These are phyloP conservation scores for Periconia sp. DNA, from an alignment of 2,329 filamentous ascomycete genomes.

Conservation along the genomic window DNA sequence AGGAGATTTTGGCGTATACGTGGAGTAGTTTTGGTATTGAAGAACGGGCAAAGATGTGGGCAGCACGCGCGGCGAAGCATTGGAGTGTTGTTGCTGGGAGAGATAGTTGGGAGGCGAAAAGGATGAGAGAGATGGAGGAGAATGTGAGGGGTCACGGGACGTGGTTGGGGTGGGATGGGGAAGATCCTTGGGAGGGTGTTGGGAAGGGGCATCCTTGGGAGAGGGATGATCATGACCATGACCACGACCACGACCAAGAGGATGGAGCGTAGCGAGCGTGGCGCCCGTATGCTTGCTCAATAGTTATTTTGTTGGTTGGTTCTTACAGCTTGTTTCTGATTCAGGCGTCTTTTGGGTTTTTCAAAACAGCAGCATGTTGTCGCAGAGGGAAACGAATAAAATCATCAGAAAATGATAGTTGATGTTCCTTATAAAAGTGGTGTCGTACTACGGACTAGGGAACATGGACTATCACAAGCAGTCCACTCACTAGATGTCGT, in stretches of 20 bases:
- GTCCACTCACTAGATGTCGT: not conserved
- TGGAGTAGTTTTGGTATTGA: constrained; percentile 29
- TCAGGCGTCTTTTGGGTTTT: too few relatives aligned
- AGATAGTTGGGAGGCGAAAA: constrained; percentile 27
- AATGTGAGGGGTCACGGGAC: constrained; percentile 28
- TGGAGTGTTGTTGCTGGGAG: constrained; percentile 30
- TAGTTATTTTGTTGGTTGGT: not conserved
- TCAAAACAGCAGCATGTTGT: too few relatives aligned
- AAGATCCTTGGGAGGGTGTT: constrained; percentile 9
- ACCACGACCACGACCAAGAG: constrained; percentile 1
- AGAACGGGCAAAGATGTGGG: constrained; percentile 30
- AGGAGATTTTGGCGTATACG: constrained; percentile 38
- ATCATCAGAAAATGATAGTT: too few relatives aligned
- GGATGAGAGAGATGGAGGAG: constrained; percentile 20
- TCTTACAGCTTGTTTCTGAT: too few relatives aligned
- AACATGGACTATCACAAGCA: too few relatives aligned
- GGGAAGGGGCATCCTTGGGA: constrained; percentile 4
- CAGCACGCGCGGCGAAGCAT: constrained; percentile 21
- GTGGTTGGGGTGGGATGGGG: constrained; percentile 29
- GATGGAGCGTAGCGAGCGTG: not conserved
- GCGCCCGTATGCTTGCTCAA: not conserved
- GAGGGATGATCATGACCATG: constrained; percentile 7
- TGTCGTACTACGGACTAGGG: too few relatives aligned
- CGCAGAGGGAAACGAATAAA: too few relatives aligned
- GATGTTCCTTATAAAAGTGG: too few relatives aligned